phyloP scores from a whole-genome alignment of 2,329 filamentous ascomycete genomes.

The Stemphylium vesicarium region DNA sequence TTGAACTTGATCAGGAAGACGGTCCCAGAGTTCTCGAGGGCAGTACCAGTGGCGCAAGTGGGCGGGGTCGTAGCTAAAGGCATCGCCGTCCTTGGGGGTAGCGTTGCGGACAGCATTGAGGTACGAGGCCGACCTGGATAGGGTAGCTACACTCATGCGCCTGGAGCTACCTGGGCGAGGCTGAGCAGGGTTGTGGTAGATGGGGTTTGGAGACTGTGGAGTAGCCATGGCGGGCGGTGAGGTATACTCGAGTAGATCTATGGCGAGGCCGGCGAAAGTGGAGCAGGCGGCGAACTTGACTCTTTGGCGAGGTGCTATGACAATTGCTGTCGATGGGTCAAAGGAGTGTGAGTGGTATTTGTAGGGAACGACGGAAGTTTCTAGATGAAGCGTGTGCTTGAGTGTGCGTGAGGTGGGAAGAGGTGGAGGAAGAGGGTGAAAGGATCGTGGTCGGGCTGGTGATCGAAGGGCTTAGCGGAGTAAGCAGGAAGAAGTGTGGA shows the following conservation, averaged over 20 bases:
- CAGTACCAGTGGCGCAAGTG: constrained; percentile 50
- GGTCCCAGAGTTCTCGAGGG: constrained; percentile 45
- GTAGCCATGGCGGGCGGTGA: constrained; percentile 27
- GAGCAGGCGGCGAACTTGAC: constrained; percentile 9
- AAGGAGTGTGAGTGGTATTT: constrained; percentile 29
- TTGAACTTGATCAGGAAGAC: constrained; percentile 46
- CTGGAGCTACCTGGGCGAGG: constrained; percentile 36
- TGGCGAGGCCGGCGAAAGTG: constrained; percentile 11
- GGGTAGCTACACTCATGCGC: constrained; percentile 35
- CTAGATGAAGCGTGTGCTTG: constrained; percentile 12
- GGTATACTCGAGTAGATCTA: constrained; percentile 5
- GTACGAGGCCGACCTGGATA: constrained; percentile 27
- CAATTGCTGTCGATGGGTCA: constrained; percentile 11
- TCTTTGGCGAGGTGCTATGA: constrained; percentile 7
- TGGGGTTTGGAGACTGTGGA: constrained; percentile 24
- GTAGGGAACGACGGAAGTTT: constrained; percentile 24
- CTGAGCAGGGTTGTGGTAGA: constrained; percentile 29
- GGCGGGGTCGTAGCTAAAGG: constrained; percentile 46
- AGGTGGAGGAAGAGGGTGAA: constrained; percentile 17
- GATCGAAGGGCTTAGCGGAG: constrained; percentile 31
- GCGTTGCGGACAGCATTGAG: constrained; percentile 38
- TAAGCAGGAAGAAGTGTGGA: constrained; percentile 35
- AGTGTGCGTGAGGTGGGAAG: constrained; percentile 12
- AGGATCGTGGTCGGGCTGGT: constrained; percentile 32
- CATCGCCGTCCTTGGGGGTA: constrained; percentile 46